Evolutionary conservation across 164 flowering plant species (phyloP), one percentile per base, ranked within the genome.

Genomic region (Annona cherimola): DNA sequence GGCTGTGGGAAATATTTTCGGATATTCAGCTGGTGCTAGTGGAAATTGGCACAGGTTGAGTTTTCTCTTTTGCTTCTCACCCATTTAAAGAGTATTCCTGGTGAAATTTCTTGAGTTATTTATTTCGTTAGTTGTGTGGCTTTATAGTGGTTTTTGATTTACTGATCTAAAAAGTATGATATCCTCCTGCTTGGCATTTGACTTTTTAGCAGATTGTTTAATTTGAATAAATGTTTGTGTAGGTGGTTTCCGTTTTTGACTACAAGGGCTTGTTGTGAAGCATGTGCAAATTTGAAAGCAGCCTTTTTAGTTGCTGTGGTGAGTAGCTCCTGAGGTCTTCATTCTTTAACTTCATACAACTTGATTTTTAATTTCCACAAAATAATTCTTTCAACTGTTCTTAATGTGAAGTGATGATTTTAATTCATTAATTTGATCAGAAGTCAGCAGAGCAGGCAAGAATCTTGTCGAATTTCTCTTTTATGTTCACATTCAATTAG

Each of bases 301-400:
- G 99, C 99, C 63, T 96, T 96, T 82, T 82, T 96, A 75, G 78
- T 93, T 70, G 95, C 99, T 54, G 97, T 96, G 89, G 99, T 96
- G 77, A 85, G 96, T 64, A 50, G 74, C 63, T 61, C 3, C 18
- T 5, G 40, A 26, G 44, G 35, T 7, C 46, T 66, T 16, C 14
- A 6, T 16, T 50, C 35, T 11, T 16, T 16, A 50, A 50, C 57
- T 50, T 50, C 57, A 50, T 50, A 50, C 35, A 26, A 50, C 9
- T 50, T 7, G 57, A 5, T 50, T 50, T 50, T 50, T 50, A 16
- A 50, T 50, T 26, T 26, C 57, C 14, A 50, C 14, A 50, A 8
- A 50, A 50, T 50, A 50, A 16, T 50, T 11, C 55, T 50, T 26
- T 26, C 35, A 26, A 26, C 35, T 26, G 35, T 26, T 26, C 35